Evolutionary conservation across 78 protist genomes (phyloP).

Genomic region (Cavenderia fasciculata): DNA sequence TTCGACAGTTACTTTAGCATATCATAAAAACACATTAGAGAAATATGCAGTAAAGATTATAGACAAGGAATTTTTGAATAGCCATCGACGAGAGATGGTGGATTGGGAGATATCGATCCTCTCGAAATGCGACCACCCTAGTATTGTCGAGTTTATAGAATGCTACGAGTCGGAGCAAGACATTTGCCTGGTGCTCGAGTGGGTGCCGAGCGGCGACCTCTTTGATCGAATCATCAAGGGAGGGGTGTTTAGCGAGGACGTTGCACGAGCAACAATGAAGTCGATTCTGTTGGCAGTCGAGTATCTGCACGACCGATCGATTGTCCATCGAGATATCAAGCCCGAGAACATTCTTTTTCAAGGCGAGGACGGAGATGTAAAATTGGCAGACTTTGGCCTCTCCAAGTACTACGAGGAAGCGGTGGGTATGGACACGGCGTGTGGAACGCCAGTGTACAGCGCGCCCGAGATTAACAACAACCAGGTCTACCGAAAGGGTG

Average conservation of each 20-base stretch:
- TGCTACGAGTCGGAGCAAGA: slow-evolving; percentile 67
- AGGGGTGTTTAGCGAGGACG: slow-evolving; percentile 76
- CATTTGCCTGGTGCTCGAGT: slow-evolving; percentile 71
- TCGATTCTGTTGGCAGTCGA: slow-evolving; percentile 75
- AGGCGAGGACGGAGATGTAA: slow-evolving; percentile 45
- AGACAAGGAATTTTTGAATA: slow-evolving; percentile 27
- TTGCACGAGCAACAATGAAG: slow-evolving; percentile 58
- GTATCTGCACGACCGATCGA: slow-evolving; percentile 65
- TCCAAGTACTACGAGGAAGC: slow-evolving; percentile 70
- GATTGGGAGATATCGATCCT: slow-evolving; percentile 80
- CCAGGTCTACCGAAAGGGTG: slow-evolving; percentile 44
- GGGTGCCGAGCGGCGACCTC: slow-evolving; percentile 80
- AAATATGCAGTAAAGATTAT: slow-evolving; percentile 70
- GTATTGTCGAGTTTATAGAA: slow-evolving; percentile 75
- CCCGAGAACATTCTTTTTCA: slow-evolving; percentile 82
- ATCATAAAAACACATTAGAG: not conserved
- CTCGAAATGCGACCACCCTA: slow-evolving; percentile 44
- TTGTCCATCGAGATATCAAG: slow-evolving; percentile 85
- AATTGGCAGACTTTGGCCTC: slow-evolving; percentile 86
- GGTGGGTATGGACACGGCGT: slow-evolving; percentile 42
- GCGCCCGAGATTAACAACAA: slow-evolving; percentile 88
- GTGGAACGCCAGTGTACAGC: slow-evolving; percentile 88
- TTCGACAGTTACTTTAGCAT: slow-evolving; percentile 62
- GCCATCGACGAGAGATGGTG: slow-evolving; percentile 33
- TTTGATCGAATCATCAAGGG: slow-evolving; percentile 80